A percentile compares a stretch with the other conserved stretches of the same genome.
These are phyloP conservation scores for Barnettozyma pratensis DNA, from an alignment of 805 yeast genomes.

Conservation along the genomic window DNA sequence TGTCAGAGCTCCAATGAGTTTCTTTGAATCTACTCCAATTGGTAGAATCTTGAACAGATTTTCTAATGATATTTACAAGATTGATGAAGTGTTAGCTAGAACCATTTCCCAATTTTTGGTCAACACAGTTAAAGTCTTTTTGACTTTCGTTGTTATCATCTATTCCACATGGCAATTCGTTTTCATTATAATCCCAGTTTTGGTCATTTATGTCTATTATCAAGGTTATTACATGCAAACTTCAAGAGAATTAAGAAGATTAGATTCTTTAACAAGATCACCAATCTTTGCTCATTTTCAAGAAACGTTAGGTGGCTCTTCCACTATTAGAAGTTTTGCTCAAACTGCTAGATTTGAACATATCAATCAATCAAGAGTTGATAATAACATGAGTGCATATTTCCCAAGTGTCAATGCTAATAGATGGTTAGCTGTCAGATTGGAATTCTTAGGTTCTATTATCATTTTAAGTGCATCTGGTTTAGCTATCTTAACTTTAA, in stretches of 20 bases:
- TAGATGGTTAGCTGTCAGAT: conserved; percentile 95
- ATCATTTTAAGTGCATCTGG: conserved; percentile 86
- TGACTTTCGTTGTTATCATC: conserved; percentile 77
- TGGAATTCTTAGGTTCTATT: conserved; percentile 86
- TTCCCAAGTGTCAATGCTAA: conserved; percentile 91
- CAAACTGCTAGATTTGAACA: conserved; percentile 59
- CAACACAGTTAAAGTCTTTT: conserved; percentile 56
- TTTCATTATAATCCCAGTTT: conserved; percentile 65
- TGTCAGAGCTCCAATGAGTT: conserved; percentile 88
- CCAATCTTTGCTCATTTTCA: conserved; percentile 84
- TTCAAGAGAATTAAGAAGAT: conserved; percentile 77
- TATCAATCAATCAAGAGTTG: conserved; percentile 67
- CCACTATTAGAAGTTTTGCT: conserved; percentile 69
- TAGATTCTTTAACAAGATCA: conserved; percentile 74
- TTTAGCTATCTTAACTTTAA: conserved; percentile 53
- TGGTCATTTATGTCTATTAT: conserved; percentile 59
- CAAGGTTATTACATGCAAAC: conserved; percentile 74
- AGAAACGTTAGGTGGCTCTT: conserved; percentile 71
- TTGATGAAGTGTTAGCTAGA: conserved; percentile 74
- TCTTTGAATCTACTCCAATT: conserved; percentile 93
- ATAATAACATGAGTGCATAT: conserved; percentile 83
- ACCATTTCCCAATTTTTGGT: conserved; percentile 64
- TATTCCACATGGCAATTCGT: conserved; percentile 85
- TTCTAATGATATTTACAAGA: conserved; percentile 83
- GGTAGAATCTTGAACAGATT: conserved; percentile 90